phyloP scores from a whole-genome alignment of 2,329 filamentous ascomycete species.

The Ophiostoma sp. region DNA sequence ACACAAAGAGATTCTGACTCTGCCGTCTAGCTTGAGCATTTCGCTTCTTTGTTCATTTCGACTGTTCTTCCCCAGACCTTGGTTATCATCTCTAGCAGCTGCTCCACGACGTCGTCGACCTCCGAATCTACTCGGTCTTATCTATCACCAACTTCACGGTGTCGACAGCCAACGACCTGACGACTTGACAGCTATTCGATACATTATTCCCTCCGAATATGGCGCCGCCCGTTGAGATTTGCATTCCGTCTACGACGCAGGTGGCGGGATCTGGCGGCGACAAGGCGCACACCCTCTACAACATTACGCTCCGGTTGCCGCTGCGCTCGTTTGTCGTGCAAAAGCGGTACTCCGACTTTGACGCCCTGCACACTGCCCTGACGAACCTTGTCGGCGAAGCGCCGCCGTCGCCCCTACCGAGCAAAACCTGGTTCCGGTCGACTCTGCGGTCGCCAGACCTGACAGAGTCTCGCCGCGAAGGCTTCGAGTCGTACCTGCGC shows the following conservation, averaged over 20 bases:
- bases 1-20: background rate
- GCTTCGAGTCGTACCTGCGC: slow-evolving; percentile 65
- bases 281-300: slow-evolving; percentile 72
- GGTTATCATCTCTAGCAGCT: background rate
- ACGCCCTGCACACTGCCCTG: slow-evolving; percentile 59
- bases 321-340: slow-evolving; percentile 69
- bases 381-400: slow-evolving; percentile 53
- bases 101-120: background rate
- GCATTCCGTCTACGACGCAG: slow-evolving; percentile 60
- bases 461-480: slow-evolving; percentile 63
- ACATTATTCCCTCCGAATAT: slow-evolving; percentile 35
- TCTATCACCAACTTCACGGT: background rate
- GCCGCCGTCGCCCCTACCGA: slow-evolving; percentile 63
- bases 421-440: slow-evolving; percentile 71
- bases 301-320: slow-evolving; percentile 70
- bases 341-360: slow-evolving; percentile 81
- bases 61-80: too few species aligned
- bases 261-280: slow-evolving; percentile 44
- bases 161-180: background rate
- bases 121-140: background rate
- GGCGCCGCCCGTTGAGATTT: slow-evolving; percentile 62
- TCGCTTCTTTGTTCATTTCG: background rate
- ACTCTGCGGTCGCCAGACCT: slow-evolving; percentile 65
- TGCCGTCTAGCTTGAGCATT: background rate
- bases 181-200: background rate